Base-by-base conservation (phyloP, 768 basidiomycete genomes). In the Tylopilus rubrobrunneus region DNA sequence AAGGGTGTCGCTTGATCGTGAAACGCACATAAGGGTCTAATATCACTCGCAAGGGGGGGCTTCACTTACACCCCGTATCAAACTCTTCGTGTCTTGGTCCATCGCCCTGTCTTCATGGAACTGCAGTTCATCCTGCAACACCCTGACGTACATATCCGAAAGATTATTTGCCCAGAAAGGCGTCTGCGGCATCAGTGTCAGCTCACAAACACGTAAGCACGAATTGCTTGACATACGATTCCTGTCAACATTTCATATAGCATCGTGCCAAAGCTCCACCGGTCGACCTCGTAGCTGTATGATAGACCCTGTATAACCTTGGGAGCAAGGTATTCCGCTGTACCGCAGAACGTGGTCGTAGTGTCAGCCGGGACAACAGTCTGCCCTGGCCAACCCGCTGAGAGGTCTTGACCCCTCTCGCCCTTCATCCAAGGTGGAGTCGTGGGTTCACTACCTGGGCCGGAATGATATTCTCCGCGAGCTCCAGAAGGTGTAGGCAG, bases 191-290 rank as follows among this genome's bases (percentile, higher is more conserved):
- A 53, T 44, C 44, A 11, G 52, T 45, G 43, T 65, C 56, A 61
- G 37, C 45, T 51, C 52, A 45, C 44, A 53, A 27, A 51, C 49
- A 60, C 49, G 54, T 45, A 49, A 62, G 34, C 55, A 31, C 11
- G 19, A 21, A 33, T 19, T 48, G 36, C 34, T 49, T 27, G 45
- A 54, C 42, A 84, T 70, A 95, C 94, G 59, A 95, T 89, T 27
- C 96, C 96, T 37, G 91, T 90, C 72, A 98, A 74, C 89, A 97
- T 96, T 76, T 98, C 96, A 68, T 91, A 93, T 55, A 98, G 73
- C 89, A 98, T 96, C 57, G 96, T 98, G 34, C 96, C 96, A 63
- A 96, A 89, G 59, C 88, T 91, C 95, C 94, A 99, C 91, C 93
- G 96, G 68, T 98, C 96, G 21, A 96, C 92, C 60, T 94, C 92